Evolutionary conservation across 352 stramenopile genomes (phyloP).

Genomic region (Phytophthora constricta): DNA sequence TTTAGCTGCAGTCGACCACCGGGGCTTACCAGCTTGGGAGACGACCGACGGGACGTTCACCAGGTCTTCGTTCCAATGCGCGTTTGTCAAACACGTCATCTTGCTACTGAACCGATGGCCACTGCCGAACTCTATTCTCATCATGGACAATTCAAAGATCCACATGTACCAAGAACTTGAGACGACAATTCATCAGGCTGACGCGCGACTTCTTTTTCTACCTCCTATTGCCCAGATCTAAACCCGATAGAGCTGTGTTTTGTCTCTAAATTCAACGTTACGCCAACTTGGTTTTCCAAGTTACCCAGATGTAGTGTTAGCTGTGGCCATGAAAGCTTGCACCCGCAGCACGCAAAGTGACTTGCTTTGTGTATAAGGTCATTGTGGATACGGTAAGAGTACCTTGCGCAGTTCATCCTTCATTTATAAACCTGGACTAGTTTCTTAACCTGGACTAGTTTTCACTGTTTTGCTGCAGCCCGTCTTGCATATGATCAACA

Average conservation of each 20-base stretch:
- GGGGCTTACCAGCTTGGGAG: not conserved
- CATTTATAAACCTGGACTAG: too few species aligned
- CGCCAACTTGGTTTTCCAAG: constrained; percentile 6
- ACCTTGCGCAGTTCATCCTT: not conserved
- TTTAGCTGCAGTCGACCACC: constrained; percentile 8
- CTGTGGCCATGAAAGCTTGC: not conserved
- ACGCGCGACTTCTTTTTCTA: constrained; percentile 10
- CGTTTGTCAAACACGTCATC: not conserved
- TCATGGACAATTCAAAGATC: constrained; percentile 19
- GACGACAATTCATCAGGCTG: constrained; percentile 1
- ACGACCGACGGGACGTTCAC: constrained; percentile 6
- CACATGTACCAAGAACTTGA: constrained; percentile 11
- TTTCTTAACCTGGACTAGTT: not conserved
- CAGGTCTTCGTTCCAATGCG: not conserved
- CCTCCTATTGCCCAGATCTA: constrained; percentile 4
- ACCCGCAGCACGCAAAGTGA: not conserved
- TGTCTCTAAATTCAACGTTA: not conserved
- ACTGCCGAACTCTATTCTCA: not conserved
- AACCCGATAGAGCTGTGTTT: constrained; percentile 22
- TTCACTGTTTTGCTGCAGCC: not conserved
- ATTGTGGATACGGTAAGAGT: not conserved
- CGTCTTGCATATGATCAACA: not conserved
- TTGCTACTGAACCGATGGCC: constrained; percentile 6
- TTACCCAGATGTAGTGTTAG: constrained; percentile 4
- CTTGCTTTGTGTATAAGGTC: not conserved